These are phyloP conservation scores for Artemisia tridentata DNA, from an alignment of 129 eudicot species.

Conservation along the genomic window DNA sequence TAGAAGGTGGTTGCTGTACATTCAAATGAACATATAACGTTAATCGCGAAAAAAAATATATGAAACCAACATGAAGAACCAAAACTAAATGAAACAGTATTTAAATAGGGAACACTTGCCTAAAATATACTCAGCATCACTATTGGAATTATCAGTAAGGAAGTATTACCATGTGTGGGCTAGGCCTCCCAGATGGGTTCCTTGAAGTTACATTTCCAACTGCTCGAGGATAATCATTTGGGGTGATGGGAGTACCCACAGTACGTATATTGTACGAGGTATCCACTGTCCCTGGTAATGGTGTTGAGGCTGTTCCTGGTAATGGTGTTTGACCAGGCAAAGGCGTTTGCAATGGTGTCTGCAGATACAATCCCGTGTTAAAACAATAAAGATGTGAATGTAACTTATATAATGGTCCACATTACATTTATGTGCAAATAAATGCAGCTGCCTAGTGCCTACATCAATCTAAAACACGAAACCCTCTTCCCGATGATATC, in stretches of 20 bases:
- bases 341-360: constrained; percentile 60
- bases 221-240: constrained; percentile 53
- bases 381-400: too few relatives aligned
- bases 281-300: constrained; percentile 58
- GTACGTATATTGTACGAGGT: constrained; percentile 68
- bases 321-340: constrained; percentile 74
- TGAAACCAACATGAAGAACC: too few relatives aligned
- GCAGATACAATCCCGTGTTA: constrained; percentile 16
- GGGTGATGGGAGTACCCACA: constrained; percentile 71
- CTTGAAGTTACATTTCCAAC: constrained; percentile 39
- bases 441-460: too few relatives aligned
- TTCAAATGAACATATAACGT: not conserved
- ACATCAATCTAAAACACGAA: too few relatives aligned
- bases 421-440: too few relatives aligned
- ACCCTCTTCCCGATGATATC: too few relatives aligned
- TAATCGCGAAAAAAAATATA: too few relatives aligned
- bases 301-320: constrained; percentile 65
- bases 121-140: not conserved
- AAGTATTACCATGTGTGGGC: constrained; percentile 11
- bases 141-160: too few relatives aligned
- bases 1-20: constrained; percentile 78
- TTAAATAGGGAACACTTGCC: too few relatives aligned
- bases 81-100: too few relatives aligned
- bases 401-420: too few relatives aligned
- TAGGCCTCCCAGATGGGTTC: constrained; percentile 60